A percentile compares a stretch with the other conserved stretches of the same genome.
Conservation (phyloP, 345 rosid genomes). For the Citrus unshiu region DNA sequence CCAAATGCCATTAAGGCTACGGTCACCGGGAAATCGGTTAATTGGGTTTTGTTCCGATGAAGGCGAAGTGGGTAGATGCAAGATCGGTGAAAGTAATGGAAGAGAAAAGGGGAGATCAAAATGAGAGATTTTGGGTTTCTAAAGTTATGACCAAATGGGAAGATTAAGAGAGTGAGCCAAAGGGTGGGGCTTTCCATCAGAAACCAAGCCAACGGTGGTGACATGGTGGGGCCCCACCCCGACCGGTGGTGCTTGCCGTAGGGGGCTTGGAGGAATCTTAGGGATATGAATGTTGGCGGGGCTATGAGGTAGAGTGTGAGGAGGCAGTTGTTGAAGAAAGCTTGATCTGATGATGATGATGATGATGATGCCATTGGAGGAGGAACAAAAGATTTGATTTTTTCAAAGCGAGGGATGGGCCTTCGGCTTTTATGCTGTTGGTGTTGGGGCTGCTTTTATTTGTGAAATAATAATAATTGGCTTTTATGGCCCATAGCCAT, state of each 20-base stretch:
- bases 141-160: constrained; percentile 60
- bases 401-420: neutral
- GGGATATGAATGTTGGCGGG: constrained; percentile 63
- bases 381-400: neutral
- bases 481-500: too few species aligned
- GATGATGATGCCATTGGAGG: neutral
- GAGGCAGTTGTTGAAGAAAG: constrained; percentile 49
- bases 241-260: constrained; percentile 90
- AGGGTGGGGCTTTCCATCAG: constrained; percentile 90
- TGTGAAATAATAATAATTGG: too few species aligned
- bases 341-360: constrained; percentile 34
- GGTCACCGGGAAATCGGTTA: constrained; percentile 39
- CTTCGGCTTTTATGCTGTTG: neutral
- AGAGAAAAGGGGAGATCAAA: constrained; percentile 58
- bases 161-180: constrained; percentile 67
- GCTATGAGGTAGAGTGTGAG: constrained; percentile 51
- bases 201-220: constrained; percentile 84
- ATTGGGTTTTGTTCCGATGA: constrained; percentile 14
- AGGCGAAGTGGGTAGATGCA: constrained; percentile 78
- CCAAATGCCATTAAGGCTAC: constrained; percentile 63
- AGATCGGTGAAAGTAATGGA: constrained; percentile 84
- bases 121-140: constrained; percentile 53
- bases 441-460: neutral
- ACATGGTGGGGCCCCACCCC: constrained; percentile 87
- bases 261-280: constrained; percentile 74